Conservation (phyloP, 495 filamentous ascomycete species). For the Penicillium bovifimosum region DNA sequence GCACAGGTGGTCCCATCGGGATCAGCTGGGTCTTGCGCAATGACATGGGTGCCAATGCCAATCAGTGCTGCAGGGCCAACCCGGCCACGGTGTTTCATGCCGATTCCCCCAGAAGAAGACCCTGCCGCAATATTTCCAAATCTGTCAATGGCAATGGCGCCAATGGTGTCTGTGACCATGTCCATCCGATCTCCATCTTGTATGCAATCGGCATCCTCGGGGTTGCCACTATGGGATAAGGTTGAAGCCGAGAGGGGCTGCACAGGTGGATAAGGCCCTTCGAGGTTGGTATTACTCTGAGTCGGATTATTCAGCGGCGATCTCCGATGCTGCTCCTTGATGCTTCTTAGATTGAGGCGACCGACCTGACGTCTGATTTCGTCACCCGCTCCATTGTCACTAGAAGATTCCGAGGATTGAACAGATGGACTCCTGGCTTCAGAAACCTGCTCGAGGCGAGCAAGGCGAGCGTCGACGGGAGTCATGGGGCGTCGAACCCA, state of each 20-base stretch:
- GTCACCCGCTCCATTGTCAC: not conserved
- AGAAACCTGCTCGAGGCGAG: not conserved
- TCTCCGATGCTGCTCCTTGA: not conserved
- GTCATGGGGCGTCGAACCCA: slow-evolving; percentile 6
- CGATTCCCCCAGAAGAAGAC: slow-evolving; percentile 98
- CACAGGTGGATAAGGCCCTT: not conserved
- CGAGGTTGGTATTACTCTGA: not conserved
- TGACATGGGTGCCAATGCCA: slow-evolving; percentile 80
- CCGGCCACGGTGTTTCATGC: slow-evolving; percentile 91
- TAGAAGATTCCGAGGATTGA: not conserved
- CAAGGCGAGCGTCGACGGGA: not conserved
- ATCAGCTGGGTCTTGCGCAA: slow-evolving; percentile 63
- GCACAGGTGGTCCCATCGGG: slow-evolving; percentile 59
- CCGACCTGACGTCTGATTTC: not conserved
- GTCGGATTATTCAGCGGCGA: not conserved
- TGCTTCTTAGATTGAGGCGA: too few relatives aligned
- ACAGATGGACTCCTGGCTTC: not conserved
- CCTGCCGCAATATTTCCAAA: slow-evolving; percentile 87
- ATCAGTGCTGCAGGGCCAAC: slow-evolving; percentile 89
- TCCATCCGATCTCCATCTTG: not conserved
- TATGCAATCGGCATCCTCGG: not conserved
- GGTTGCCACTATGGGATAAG: not conserved
- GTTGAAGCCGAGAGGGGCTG: not conserved
- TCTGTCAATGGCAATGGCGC: slow-evolving; percentile 84
- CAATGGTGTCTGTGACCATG: slow-evolving; percentile 73